These are phyloP conservation scores for Tylopilus vinaceipallidus DNA, from an alignment of 768 basidiomycete genomes.

Conservation along the genomic window DNA sequence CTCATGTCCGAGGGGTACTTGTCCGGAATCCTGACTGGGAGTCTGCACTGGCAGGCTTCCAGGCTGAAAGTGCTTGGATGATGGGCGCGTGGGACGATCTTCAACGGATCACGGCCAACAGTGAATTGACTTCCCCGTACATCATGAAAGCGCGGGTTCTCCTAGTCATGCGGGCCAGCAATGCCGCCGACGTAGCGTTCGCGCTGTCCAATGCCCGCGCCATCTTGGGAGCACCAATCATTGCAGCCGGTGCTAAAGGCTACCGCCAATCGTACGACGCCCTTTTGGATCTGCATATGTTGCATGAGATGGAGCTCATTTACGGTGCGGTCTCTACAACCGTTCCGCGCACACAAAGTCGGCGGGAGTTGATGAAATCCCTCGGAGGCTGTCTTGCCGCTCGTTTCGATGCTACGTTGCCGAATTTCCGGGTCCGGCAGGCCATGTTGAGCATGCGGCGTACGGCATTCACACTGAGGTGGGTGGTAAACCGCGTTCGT, in stretches of 20 bases:
- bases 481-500: constrained; percentile 20
- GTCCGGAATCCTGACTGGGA: constrained; percentile 86
- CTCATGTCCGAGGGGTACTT: constrained; percentile 90
- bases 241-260: constrained; percentile 73
- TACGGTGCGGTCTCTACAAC: constrained; percentile 41
- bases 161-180: constrained; percentile 67
- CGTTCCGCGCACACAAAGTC: constrained; percentile 38
- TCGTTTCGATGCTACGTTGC: constrained; percentile 75
- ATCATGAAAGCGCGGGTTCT: constrained; percentile 77
- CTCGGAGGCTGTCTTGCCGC: constrained; percentile 45
- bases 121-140: constrained; percentile 53
- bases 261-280: constrained; percentile 89
- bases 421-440: constrained; percentile 86
- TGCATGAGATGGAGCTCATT: constrained; percentile 81
- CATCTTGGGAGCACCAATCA: constrained; percentile 76
- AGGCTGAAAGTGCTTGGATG: constrained; percentile 95
- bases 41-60: constrained; percentile 70
- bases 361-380: constrained; percentile 40
- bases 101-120: constrained; percentile 50
- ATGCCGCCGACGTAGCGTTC: constrained; percentile 43
- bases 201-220: constrained; percentile 64
- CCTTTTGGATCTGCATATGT: constrained; percentile 77
- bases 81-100: constrained; percentile 92
- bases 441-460: constrained; percentile 87
- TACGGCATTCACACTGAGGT: constrained; percentile 78